Conservation (phyloP, 306 rosid species). For the Acmispon strigosus region DNA sequence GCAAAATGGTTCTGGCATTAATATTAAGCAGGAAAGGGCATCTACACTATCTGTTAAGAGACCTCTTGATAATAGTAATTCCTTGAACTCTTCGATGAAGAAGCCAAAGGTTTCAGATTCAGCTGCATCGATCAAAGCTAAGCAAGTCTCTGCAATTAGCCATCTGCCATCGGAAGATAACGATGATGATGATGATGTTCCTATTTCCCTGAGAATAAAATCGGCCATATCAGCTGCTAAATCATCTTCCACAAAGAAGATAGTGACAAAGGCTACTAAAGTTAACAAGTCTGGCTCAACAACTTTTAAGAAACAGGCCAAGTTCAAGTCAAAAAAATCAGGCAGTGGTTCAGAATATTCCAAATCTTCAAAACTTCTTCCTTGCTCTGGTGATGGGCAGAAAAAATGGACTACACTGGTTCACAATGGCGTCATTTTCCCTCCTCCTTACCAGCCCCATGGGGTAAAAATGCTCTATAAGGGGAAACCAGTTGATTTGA, state of each 20-base stretch:
- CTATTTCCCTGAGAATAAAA: slow-evolving; percentile 32
- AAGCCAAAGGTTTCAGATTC: slow-evolving; percentile 31
- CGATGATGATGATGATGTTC: slow-evolving; percentile 39
- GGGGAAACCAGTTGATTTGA: slow-evolving; percentile 73
- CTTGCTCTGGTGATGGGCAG: slow-evolving; percentile 93
- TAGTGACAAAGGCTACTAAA: slow-evolving; percentile 22
- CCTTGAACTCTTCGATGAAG: slow-evolving; percentile 16
- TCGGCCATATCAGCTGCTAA: slow-evolving; percentile 7
- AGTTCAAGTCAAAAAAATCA: slow-evolving; percentile 28
- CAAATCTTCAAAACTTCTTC: slow-evolving; percentile 63
- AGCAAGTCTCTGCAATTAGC: slow-evolving; percentile 9
- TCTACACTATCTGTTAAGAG: slow-evolving; percentile 30
- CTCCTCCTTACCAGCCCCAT: slow-evolving; percentile 80
- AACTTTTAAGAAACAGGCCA: slow-evolving; percentile 34
- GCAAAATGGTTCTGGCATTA: slow-evolving; percentile 27
- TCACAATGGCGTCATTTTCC: slow-evolving; percentile 96
- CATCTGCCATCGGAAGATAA: slow-evolving; percentile 18
- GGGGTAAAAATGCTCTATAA: slow-evolving; percentile 71
- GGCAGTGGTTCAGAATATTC: slow-evolving; percentile 59
- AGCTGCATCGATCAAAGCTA: slow-evolving; percentile 21
- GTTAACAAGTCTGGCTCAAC: slow-evolving; percentile 29
- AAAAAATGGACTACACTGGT: slow-evolving; percentile 88
- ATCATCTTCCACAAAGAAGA: slow-evolving; percentile 26
- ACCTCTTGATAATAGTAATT: slow-evolving; percentile 26
- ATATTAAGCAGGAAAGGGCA: slow-evolving; percentile 18